Conservation (phyloP, 192 early-diverging fungal species). For the Funneliformis mosseae region DNA sequence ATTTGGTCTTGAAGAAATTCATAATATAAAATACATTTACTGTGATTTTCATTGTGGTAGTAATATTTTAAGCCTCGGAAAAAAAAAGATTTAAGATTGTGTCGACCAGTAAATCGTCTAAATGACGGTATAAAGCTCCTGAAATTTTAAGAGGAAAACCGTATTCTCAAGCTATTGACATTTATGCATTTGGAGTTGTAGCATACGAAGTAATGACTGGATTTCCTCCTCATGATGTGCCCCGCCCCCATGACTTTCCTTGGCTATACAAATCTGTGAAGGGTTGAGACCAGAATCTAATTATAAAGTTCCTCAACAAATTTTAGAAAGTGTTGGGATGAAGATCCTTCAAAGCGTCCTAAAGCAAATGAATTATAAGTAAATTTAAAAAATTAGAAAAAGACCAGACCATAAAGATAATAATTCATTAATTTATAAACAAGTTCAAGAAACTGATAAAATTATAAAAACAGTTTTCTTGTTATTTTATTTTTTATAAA, state of each 20-base stretch:
- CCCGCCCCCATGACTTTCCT: slow-evolving; percentile 32
- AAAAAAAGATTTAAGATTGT: slow-evolving; percentile 33
- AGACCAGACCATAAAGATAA: too few species aligned
- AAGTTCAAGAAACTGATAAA: too few species aligned
- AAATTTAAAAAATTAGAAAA: too few species aligned
- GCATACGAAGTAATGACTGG: slow-evolving; percentile 46
- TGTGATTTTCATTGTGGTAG: slow-evolving; percentile 46
- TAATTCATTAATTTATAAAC: too few species aligned
- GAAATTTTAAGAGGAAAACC: slow-evolving; percentile 30
- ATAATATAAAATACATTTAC: slow-evolving; percentile 42
- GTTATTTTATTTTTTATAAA: too few species aligned
- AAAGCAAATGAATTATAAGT: neutral
- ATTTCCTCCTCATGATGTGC: slow-evolving; percentile 38
- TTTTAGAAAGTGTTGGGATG: slow-evolving; percentile 43
- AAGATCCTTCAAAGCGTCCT: slow-evolving; percentile 33
- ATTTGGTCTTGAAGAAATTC: slow-evolving; percentile 36
- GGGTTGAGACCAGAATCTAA: slow-evolving; percentile 38
- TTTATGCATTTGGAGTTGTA: slow-evolving; percentile 47
- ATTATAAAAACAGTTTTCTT: too few species aligned
- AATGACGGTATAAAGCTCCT: slow-evolving; percentile 27
- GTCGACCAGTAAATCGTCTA: neutral
- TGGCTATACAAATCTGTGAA: slow-evolving; percentile 34
- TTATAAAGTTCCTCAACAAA: slow-evolving; percentile 37
- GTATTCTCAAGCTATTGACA: slow-evolving; percentile 27
- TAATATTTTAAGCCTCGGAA: slow-evolving; percentile 42